phyloP scores from a whole-genome alignment of 768 basidiomycete species.

The Mycena galopus region DNA sequence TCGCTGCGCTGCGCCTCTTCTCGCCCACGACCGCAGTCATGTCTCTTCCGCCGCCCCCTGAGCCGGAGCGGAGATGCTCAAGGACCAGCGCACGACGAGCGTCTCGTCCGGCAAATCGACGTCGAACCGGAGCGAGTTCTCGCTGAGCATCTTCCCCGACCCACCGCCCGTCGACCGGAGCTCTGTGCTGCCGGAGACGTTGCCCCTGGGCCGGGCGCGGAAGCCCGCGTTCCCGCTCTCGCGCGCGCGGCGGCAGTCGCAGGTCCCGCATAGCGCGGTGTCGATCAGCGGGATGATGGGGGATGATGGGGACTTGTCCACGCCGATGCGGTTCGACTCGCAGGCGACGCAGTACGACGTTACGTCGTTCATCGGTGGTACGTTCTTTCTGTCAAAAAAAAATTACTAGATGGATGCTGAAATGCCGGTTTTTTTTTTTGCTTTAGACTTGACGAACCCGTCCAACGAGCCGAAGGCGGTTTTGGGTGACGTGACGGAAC shows the following conservation, averaged over 20 bases:
- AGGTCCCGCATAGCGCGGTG: slow-evolving; percentile 26
- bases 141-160: slow-evolving; percentile 77
- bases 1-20: slow-evolving; percentile 67
- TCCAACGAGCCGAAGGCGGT: slow-evolving; percentile 15
- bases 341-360: slow-evolving; percentile 74
- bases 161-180: slow-evolving; percentile 59
- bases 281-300: slow-evolving; percentile 32
- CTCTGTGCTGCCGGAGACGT: slow-evolving; percentile 7
- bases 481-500: slow-evolving; percentile 35
- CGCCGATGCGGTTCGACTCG: slow-evolving; percentile 50
- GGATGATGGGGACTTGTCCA: too few species aligned
- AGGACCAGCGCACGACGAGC: slow-evolving; percentile 13
- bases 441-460: slow-evolving; percentile 42
- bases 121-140: slow-evolving; percentile 67
- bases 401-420: background rate
- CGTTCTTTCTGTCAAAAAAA: slow-evolving; percentile 22
- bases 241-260: slow-evolving; percentile 22
- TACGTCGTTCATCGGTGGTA: slow-evolving; percentile 78
- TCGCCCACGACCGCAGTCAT: slow-evolving; percentile 41
- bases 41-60: slow-evolving; percentile 21
- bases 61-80: background rate
- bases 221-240: slow-evolving; percentile 10
- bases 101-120: slow-evolving; percentile 44
- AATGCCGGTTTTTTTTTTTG: too few species aligned
- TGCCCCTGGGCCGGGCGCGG: background rate